These are phyloP conservation scores for Decorospora gaudefroyi DNA, from an alignment of 2,329 filamentous ascomycete genomes.

Conservation along the genomic window DNA sequence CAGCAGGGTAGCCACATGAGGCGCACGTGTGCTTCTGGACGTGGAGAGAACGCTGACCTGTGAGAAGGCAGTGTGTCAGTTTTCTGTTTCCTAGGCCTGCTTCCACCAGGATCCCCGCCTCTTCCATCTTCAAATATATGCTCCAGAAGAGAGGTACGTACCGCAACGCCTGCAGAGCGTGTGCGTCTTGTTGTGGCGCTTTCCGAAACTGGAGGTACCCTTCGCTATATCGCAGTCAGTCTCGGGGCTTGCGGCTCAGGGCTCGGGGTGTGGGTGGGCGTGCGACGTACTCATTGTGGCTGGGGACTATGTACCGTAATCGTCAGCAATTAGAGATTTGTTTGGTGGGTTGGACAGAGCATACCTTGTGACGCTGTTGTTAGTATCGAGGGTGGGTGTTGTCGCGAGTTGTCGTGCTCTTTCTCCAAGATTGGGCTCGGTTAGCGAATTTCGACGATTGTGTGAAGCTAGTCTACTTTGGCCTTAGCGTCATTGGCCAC, in stretches of 20 bases:
- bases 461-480: conserved; percentile 13
- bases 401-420: conserved; percentile 26
- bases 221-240: conserved; percentile 64
- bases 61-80: conserved; percentile 37
- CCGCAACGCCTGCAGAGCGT: conserved; percentile 97
- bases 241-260: conserved; percentile 33
- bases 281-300: conserved; percentile 63
- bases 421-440: conserved; percentile 9
- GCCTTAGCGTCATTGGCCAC: conserved; percentile 8
- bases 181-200: conserved; percentile 98
- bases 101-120: conserved; percentile 9
- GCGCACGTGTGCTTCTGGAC: conserved; percentile 99
- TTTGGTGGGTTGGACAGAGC: conserved; percentile 13
- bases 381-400: conserved; percentile 37
- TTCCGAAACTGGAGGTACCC: conserved; percentile 73
- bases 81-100: conserved; percentile 38
- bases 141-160: conserved; percentile 59
- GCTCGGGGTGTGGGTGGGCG: conserved; percentile 29
- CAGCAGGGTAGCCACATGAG: conserved; percentile 93
- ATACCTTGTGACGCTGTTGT: conserved; percentile 48
- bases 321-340: conserved; percentile 27
- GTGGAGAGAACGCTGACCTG: conserved; percentile 97
- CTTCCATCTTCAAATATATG: conserved; percentile 13
- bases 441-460: conserved; percentile 19
- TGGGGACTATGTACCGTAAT: conserved; percentile 48